phyloP scores from a whole-genome alignment of 352 stramenopile species.

The Globisporangium radiosum region DNA sequence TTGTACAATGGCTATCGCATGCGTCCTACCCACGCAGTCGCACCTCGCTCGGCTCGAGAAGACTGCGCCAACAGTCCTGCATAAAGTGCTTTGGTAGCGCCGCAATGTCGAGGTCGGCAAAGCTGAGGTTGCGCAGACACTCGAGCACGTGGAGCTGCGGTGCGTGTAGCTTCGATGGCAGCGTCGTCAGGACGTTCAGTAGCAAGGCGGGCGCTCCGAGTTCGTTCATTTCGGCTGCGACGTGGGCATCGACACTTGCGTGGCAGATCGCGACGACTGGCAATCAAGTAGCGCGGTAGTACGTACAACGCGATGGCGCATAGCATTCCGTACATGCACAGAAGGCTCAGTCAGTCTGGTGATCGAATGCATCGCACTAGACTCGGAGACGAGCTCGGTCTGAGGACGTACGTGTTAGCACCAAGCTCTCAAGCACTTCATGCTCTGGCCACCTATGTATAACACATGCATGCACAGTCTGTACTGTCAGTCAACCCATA shows the following conservation, averaged over 20 bases:
- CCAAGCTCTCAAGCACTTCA: conserved; percentile 48
- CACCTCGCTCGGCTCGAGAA: conserved; percentile 17
- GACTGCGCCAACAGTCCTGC: conserved; percentile 19
- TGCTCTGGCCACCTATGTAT: conserved; percentile 30
- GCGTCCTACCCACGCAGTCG: neutral
- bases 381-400: too few species aligned
- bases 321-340: conserved; percentile 18
- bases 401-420: conserved; percentile 32
- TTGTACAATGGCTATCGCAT: too few species aligned
- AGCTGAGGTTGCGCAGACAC: conserved; percentile 44
- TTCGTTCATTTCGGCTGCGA: conserved; percentile 37
- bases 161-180: conserved; percentile 15
- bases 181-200: conserved; percentile 19
- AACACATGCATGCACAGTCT: neutral
- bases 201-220: conserved; percentile 22
- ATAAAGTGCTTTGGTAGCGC: conserved; percentile 17
- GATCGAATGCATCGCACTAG: too few species aligned
- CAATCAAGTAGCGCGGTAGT: conserved; percentile 19
- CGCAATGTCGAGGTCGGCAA: conserved; percentile 11
- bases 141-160: conserved; percentile 31
- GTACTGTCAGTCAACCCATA: neutral
- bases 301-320: conserved; percentile 43
- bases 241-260: conserved; percentile 41
- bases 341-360: neutral
- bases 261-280: conserved; percentile 54